Evolutionary conservation across 2,329 filamentous ascomycete genomes (phyloP).

Genomic region (Arthrobotrys musiformis): DNA sequence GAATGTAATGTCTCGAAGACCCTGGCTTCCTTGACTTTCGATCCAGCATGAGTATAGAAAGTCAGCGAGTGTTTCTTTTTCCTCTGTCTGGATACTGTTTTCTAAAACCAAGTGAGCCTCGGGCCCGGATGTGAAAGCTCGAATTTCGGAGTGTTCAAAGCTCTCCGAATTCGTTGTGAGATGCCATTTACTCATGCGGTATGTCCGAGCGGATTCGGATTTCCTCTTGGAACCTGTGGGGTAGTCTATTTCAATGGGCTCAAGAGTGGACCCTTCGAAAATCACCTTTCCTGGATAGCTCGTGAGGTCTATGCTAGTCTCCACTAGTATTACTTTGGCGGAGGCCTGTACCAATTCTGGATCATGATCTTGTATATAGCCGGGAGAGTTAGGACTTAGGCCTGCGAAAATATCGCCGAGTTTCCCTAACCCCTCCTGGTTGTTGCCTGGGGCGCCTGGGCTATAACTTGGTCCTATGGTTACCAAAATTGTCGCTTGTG

Average conservation of each 20-base stretch:
- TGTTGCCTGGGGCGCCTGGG: background rate
- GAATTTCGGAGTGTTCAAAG: background rate
- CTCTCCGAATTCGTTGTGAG: background rate
- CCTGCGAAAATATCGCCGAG: too few species aligned
- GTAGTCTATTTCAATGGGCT: too few species aligned
- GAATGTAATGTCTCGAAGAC: background rate
- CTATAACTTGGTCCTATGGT: background rate
- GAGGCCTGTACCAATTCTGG: background rate
- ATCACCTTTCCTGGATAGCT: background rate
- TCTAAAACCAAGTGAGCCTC: background rate
- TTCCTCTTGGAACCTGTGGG: background rate
- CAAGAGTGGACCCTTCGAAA: background rate
- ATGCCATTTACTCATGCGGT: background rate
- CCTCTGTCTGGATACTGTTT: background rate
- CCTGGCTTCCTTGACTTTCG: background rate
- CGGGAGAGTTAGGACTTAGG: too few species aligned
- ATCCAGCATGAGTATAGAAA: background rate
- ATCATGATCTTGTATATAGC: too few species aligned
- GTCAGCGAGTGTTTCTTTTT: background rate
- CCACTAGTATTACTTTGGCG: background rate
- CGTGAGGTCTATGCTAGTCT: background rate
- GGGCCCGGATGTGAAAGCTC: background rate
- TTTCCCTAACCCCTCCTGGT: background rate
- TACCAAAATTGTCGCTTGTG: background rate
- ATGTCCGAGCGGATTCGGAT: background rate